Evolutionary conservation across 257 asterid species (phyloP), one percentile per base, ranked within the genome.

Genomic region (Cynanchum wilfordii): DNA sequence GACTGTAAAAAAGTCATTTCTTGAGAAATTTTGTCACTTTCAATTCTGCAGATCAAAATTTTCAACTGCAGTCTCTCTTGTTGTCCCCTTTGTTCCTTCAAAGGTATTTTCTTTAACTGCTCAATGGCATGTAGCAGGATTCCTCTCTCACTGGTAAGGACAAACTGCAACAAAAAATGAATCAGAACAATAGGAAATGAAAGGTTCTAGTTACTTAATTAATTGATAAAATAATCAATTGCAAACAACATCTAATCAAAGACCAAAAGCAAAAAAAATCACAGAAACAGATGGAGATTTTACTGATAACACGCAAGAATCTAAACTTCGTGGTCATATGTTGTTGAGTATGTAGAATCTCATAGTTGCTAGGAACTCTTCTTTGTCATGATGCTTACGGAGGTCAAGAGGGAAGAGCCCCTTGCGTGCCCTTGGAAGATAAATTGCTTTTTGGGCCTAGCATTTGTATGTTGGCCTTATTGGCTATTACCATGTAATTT

Each of bases 81-180:
- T 69, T 91, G 88, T 65, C 99, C 99, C 75, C 97, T 85, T 80
- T 94, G 98, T 82, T 94, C 99, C 91, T 89, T 94, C 66, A 89
- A 70, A 51, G 99, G 97, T 79, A 94, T 87, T 85, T 85, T 94
- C 84, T 89, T 94, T 86, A 94, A 87, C 80, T 89, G 96, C 27
- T 84, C 84, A 70, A 94, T 88, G 77, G 96, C 90, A 86, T 85
- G 87, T 79, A 79, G 90, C 83, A 94, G 78, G 70, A 91, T 77
- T 73, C 89, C 96, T 83, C 80, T 94, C 80, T 94, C 99, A 71
- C 96, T 85, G 27, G 99, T 94, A 74, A 91, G 82, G 82, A 89
- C 91, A 88, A 88, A 94, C 99, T 94, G 85, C 79, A 81, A 79
- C 54, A 5, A 17, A 54, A 56, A 75, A 33, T 10, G 52, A 42